These are phyloP conservation scores for Aspergillus phoenicis DNA, from an alignment of 2,329 filamentous ascomycete genomes.

Conservation along the genomic window DNA sequence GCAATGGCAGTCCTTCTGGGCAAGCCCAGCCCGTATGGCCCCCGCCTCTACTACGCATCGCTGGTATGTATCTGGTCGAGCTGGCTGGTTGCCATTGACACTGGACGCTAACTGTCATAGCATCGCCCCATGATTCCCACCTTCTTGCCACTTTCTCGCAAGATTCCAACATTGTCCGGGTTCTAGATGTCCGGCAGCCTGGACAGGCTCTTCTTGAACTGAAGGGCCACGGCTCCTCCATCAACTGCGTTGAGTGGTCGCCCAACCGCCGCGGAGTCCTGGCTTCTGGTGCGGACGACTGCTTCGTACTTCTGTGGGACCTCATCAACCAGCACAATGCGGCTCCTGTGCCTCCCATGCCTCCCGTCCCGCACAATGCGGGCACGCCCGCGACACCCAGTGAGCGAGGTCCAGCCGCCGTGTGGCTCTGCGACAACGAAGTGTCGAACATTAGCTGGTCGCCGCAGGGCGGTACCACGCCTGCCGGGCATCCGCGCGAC, in stretches of 20 bases:
- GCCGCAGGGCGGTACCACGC: conserved; percentile 42
- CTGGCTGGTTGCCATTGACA: neutral
- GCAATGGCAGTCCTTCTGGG: conserved; percentile 69
- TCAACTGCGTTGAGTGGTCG: conserved; percentile 97
- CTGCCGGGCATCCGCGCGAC: conserved; percentile 37
- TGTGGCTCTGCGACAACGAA: conserved; percentile 52
- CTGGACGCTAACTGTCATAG: conserved; percentile 42
- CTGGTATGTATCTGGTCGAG: conserved; percentile 35
- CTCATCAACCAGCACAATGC: conserved; percentile 69
- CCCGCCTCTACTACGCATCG: conserved; percentile 54
- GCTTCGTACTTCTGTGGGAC: conserved; percentile 90
- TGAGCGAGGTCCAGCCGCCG: conserved; percentile 49
- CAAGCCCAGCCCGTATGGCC: conserved; percentile 64
- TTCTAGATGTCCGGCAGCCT: conserved; percentile 93
- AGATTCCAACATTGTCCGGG: conserved; percentile 88
- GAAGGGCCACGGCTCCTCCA: conserved; percentile 77
- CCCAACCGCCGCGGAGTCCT: conserved; percentile 82
- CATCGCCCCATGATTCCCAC: conserved; percentile 93
- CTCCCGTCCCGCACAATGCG: conserved; percentile 36
- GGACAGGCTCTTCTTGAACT: conserved; percentile 93
- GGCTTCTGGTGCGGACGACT: conserved; percentile 90
- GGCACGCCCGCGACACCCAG: conserved; percentile 34
- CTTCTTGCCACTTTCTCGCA: conserved; percentile 95
- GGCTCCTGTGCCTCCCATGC: conserved; percentile 49
- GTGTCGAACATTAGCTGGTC: conserved; percentile 53